Base-by-base conservation (phyloP, 179 eudicot species). In the Silene noctiflora region DNA sequence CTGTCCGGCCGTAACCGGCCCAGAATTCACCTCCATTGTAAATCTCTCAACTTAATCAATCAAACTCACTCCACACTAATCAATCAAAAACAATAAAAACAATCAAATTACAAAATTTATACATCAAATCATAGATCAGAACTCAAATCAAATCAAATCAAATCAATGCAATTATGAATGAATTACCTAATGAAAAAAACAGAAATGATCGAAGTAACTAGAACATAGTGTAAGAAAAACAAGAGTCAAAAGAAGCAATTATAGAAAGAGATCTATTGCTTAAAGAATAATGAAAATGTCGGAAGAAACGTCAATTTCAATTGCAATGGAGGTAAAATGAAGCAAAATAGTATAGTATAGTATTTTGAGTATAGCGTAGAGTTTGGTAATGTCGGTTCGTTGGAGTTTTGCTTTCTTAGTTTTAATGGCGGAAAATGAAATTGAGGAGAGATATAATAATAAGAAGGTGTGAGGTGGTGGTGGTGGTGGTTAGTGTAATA, bases 1-100 rank as follows among this genome's bases (percentile, higher is more conserved):
- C 97, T 85, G 96, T 62, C 98, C 98, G 67, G 96, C 80, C 44
- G 96, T 89, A 42, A 91, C 48, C 21, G 90, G 90, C 76, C 90
- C 96, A 73, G 91, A 65, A 63, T 84, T 82, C 84, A 79, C 91
- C 89, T 69, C 90, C 96, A 89, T 94, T 71, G 80, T 69, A 19
- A 58, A 20, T 62, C 73, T 51, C 63, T 69, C 73, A 59, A 61
- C 83, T 48, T 76, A 65, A 65, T 1, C 20, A 67, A 65, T 78
- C 72, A 65, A 65, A 63, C 58, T 69, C 58, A 46, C 72, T 69
- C 58, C 29, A 42, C 72, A 44, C 51, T 69, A 25, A 20, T 44
- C 51, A 81, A 67, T 42, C 44, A 66, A 21, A 35, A 33, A 4
- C 16, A 75, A 67, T 71, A 48, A 27, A 76, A 21, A 0, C 63